phyloP scores from a whole-genome alignment of 129 eudicot species.

The Saussurea involucrata region DNA sequence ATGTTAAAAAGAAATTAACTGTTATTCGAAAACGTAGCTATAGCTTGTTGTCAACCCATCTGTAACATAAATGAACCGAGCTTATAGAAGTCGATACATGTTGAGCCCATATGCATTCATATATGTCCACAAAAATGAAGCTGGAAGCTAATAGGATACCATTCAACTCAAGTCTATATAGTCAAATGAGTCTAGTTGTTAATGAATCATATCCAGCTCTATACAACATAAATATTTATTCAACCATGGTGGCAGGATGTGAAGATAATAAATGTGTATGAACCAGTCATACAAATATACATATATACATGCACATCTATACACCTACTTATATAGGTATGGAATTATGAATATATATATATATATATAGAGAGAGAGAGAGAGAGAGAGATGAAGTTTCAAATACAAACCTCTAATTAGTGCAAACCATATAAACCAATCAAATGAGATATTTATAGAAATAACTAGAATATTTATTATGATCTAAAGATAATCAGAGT shows the following conservation, averaged over 20 bases:
- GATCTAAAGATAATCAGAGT: too few relatives aligned
- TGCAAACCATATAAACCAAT: too few relatives aligned
- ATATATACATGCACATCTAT: too few relatives aligned
- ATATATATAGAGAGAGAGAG: too few relatives aligned
- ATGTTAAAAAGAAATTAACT: too few relatives aligned
- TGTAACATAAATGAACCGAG: background rate
- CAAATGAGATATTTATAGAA: too few relatives aligned
- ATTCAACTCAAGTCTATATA: background rate
- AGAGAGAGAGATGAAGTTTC: too few relatives aligned
- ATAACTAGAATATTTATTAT: too few relatives aligned
- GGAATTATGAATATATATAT: too few relatives aligned
- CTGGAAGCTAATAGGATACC: background rate
- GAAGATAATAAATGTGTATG: background rate
- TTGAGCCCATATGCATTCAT: background rate
- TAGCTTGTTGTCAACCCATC: background rate
- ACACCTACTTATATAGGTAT: background rate
- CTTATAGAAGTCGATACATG: background rate
- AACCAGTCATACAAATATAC: background rate
- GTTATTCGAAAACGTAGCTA: too few relatives aligned
- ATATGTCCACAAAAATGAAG: background rate
- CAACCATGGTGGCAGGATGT: background rate
- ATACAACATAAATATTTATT: too few relatives aligned
- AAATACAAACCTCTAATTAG: too few relatives aligned
- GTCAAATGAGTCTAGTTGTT: background rate
- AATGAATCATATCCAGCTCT: background rate